Conservation (phyloP, 331 rosid species). For the Pyracantha coccinea region DNA sequence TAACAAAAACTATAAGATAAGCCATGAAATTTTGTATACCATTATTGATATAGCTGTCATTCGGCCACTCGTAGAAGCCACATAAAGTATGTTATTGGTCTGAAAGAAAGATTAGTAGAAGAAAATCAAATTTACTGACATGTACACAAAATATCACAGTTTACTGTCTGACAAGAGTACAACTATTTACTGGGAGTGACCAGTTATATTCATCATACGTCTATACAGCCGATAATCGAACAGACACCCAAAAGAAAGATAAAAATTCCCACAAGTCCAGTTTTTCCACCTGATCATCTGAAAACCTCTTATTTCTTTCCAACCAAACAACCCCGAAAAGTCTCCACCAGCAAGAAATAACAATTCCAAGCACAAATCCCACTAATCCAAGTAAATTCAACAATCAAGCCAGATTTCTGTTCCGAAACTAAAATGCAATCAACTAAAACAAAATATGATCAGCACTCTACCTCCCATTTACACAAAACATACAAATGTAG, state of each 20-base stretch:
- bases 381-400: neutral
- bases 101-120: slow-evolving; percentile 23
- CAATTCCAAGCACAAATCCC: neutral
- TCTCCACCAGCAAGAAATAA: neutral
- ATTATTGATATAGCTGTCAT: slow-evolving; percentile 50
- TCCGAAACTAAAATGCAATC: neutral
- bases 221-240: neutral
- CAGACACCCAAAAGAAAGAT: neutral
- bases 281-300: neutral
- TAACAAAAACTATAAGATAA: neutral
- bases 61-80: slow-evolving; percentile 85
- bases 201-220: neutral
- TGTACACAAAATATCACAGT: neutral
- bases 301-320: neutral
- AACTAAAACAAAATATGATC: no score
- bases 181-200: neutral
- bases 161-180: no score
- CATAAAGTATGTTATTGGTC: slow-evolving; percentile 54
- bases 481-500: neutral
- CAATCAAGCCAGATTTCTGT: neutral
- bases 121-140: neutral
- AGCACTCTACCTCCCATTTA: no score
- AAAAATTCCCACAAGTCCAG: neutral
- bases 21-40: slow-evolving; percentile 27
- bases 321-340: neutral